Base-by-base conservation (phyloP, 148 eudicot species). In the Spergularia marina region DNA sequence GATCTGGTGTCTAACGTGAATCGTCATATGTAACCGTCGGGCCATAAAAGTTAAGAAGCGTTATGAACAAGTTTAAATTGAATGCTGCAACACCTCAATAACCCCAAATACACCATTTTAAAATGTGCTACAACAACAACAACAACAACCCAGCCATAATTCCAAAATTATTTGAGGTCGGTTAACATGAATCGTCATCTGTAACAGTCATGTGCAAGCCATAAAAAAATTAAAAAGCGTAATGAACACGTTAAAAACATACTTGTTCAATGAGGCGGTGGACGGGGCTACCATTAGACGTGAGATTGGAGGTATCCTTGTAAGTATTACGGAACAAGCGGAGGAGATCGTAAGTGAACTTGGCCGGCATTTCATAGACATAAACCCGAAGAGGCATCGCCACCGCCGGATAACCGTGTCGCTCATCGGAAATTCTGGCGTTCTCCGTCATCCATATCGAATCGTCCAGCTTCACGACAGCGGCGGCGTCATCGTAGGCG, bases 241-340 rank as follows among this genome's bases (percentile, higher is more conserved):
- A 30, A 30, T 3, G 36, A 30, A 30, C 36, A 30, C 0, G 36
- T 30, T 30, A 63, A 21, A 51, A 47, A 34, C 62, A 59, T 3
- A 86, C 98, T 88, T 91, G 97, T 74, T 94, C 91, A 40, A 95
- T 90, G 53, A 95, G 84, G 0, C 96, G 90, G 71, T 92, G 94
- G 18, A 90, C 92, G 4, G 99, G 99, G 73, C 97, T 92, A 16
- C 98, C 98, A 79, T 95, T 95, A 39, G 97, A 95, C 47, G 99
- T 95, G 61, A 90, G 84, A 84, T 92, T 89, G 41, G 72, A 73
- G 17, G 96, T 95, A 58, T 89, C 91, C 60, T 63, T 83, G 53
- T 95, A 95, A 0, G 94, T 81, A 78, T 79, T 85, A 12, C 65
- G 81, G 53, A 90, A 95, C 84, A 95, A 73, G 85, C 82, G 68